A percentile compares a stretch with the other conserved stretches of the same genome.
These are phyloP conservation scores for Collybia sordida DNA, from an alignment of 768 basidiomycete genomes.

Conservation along the genomic window DNA sequence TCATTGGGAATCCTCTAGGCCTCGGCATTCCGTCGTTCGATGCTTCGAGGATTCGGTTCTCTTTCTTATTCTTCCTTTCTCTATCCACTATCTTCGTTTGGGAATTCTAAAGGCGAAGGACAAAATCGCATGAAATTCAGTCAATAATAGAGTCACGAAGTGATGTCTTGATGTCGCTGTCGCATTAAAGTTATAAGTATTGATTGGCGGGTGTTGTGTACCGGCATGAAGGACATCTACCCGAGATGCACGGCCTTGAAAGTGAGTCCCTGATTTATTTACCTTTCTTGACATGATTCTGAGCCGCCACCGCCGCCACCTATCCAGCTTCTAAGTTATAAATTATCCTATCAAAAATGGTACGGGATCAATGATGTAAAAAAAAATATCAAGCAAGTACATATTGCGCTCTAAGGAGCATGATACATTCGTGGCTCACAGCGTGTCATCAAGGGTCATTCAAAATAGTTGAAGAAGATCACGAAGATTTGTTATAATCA, in stretches of 20 bases:
- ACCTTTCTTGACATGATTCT: not conserved
- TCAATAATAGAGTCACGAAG: constrained; percentile 53
- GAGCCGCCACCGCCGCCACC: not conserved
- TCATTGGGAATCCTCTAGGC: no score
- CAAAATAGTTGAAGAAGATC: not conserved
- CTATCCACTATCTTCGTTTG: no score
- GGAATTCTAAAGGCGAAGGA: no score
- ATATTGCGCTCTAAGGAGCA: no score
- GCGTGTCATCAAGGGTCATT: constrained; percentile 2
- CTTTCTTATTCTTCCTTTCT: not conserved
- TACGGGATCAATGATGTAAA: no score
- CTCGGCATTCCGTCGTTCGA: no score
- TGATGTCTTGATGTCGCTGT: constrained; percentile 2
- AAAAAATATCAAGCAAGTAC: no score
- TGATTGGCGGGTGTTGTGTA: not conserved
- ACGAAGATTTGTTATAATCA: constrained; percentile 26
- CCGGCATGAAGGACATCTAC: not conserved
- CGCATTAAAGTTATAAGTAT: not conserved
- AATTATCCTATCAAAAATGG: not conserved
- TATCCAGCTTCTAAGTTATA: constrained; percentile 1
- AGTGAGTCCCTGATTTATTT: not conserved
- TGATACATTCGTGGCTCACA: no score
- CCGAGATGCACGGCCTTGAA: constrained; percentile 6
- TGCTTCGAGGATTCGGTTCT: not conserved
- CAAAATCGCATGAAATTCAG: no score